Base-by-base conservation (phyloP, 116 monocot genomes). In the Trichopus zeylanicus region DNA sequence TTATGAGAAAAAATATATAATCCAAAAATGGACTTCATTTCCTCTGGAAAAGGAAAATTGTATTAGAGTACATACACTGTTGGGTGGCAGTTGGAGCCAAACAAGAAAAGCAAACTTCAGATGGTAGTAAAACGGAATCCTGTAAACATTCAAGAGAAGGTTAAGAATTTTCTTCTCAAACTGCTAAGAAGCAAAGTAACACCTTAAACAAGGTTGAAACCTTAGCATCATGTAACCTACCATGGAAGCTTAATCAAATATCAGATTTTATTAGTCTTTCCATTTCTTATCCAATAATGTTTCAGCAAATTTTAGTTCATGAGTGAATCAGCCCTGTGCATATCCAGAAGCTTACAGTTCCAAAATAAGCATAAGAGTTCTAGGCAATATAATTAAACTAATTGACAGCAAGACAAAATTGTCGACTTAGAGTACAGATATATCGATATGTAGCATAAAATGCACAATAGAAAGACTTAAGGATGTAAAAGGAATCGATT, bases 21-120 rank as follows among this genome's bases (percentile, higher is more conserved):
- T n/a, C n/a, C n/a, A n/a, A n/a, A n/a, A n/a, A n/a, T n/a, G n/a
- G n/a, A n/a, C n/a, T n/a, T n/a, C n/a, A n/a, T n/a, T n/a, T n/a
- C n/a, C n/a, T n/a, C n/a, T n/a, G n/a, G n/a, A n/a, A n/a, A n/a
- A n/a, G n/a, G n/a, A 37, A 37, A 37, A 4, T 13, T 26, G 12
- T 39, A 26, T 29, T 47, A 4, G 24, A 24, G 30, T 46, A 56
- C 73, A 28, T 78, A 78, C 78, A 69, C 68, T 56, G 15, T 26
- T 59, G 48, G 73, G 39, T 29, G 73, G 78, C 31, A 78, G 65
- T 39, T 78, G 78, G 23, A 78, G 78, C 78, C 78, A 78, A n/a
- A 78, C 65, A 52, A 78, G 78, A 59, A 78, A 78, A 29, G 73
- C 73, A 60, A 78, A 65, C 68, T 78, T 78, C 65, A 73, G 19